These are phyloP conservation scores for Kernera saxatilis DNA, from an alignment of 345 rosid genomes.

Conservation along the genomic window DNA sequence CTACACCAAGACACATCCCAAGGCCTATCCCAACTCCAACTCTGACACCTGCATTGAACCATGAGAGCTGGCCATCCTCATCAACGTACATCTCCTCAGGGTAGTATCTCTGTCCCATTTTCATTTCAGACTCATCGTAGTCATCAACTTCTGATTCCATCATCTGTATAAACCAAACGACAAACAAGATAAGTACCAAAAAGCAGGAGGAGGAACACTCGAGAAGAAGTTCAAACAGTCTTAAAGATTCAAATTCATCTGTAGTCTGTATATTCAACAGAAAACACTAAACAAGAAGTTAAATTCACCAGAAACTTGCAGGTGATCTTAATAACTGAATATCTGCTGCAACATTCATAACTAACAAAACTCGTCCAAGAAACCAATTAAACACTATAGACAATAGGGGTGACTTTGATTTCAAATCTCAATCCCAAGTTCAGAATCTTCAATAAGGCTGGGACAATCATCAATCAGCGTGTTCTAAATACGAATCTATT, in stretches of 20 bases:
- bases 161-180: conserved; percentile 33
- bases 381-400: neutral
- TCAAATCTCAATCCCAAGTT: neutral
- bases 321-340: neutral
- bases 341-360: neutral
- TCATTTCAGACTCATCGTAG: conserved; percentile 50
- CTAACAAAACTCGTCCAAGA: neutral
- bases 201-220: neutral
- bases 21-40: conserved; percentile 97
- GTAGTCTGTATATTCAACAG: neutral
- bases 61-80: conserved; percentile 84
- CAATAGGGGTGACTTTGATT: neutral
- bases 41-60: conserved; percentile 95
- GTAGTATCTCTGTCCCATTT: conserved; percentile 45
- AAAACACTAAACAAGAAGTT: neutral
- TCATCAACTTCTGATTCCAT: conserved; percentile 46
- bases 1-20: conserved; percentile 86
- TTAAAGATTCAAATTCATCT: neutral
- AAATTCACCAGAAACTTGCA: neutral
- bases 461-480: neutral
- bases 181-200: neutral
- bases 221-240: no score
- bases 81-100: conserved; percentile 60
- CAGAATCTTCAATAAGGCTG: neutral
- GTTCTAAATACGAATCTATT: no score